A percentile compares a stretch with the other conserved stretches of the same genome.
Evolutionary conservation across 2,329 filamentous ascomycete genomes (phyloP).

Genomic region (Verticillium zaregamsianum): DNA sequence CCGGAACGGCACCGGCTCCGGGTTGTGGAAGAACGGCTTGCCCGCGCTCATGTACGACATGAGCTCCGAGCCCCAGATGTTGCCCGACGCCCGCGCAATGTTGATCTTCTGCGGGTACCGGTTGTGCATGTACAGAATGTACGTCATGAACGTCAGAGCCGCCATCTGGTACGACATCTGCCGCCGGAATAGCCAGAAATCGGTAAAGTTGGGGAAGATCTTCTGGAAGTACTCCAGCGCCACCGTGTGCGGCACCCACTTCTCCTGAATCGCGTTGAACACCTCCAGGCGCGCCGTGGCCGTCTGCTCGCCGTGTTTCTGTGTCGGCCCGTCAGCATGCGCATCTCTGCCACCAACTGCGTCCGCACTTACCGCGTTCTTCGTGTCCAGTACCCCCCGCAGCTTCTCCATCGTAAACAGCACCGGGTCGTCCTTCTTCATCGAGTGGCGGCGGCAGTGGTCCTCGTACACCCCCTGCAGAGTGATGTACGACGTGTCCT

Average conservation of each 20-base stretch:
- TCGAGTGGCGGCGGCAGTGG: slow-evolving; percentile 79
- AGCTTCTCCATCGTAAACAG: slow-evolving; percentile 95
- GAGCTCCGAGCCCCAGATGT: slow-evolving; percentile 94
- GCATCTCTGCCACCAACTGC: neutral
- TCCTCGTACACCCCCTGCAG: slow-evolving; percentile 96
- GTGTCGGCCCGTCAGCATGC: slow-evolving; percentile 27
- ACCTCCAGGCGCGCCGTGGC: slow-evolving; percentile 79
- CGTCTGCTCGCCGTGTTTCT: slow-evolving; percentile 66
- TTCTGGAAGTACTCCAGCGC: slow-evolving; percentile 85
- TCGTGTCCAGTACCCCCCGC: slow-evolving; percentile 67
- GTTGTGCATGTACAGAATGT: slow-evolving; percentile 94
- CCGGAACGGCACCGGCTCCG: slow-evolving; percentile 93
- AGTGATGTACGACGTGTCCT: slow-evolving; percentile 90
- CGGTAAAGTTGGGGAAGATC: slow-evolving; percentile 81
- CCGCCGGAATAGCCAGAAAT: slow-evolving; percentile 98
- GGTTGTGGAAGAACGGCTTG: slow-evolving; percentile 90
- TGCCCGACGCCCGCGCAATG: slow-evolving; percentile 81
- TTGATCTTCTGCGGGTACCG: slow-evolving; percentile 94
- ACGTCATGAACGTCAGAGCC: slow-evolving; percentile 95
- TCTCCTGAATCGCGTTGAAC: slow-evolving; percentile 90
- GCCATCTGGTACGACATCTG: slow-evolving; percentile 97
- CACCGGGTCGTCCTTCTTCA: slow-evolving; percentile 93
- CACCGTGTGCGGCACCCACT: slow-evolving; percentile 80
- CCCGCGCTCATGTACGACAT: slow-evolving; percentile 82
- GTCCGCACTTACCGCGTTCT: slow-evolving; percentile 42